Base-by-base conservation (phyloP, 768 basidiomycete species). In the Solioccasus polychromus region DNA sequence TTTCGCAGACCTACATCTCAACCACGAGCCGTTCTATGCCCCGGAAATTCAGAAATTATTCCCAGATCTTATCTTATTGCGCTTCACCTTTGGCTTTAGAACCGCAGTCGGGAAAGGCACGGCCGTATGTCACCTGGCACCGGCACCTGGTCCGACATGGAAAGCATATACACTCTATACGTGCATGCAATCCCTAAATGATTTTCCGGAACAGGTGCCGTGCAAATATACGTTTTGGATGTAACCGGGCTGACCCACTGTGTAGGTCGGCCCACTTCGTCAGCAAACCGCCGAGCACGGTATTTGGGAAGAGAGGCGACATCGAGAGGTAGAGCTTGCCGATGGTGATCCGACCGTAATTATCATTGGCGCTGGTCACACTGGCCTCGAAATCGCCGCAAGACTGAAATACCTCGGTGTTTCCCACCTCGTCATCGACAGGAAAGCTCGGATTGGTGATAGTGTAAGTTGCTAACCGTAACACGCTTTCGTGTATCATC, bases 351-450 rank as follows among this genome's bases (percentile, higher is more conserved):
- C 83, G 0, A 72, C 71, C 2, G 86, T 84, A 9, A 59, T 88
- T 23, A 68, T 87, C 19, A 66, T 85, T 17, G 82, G 83, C 10
- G 83, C 74, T 0, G 84, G 83, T 0, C 87, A 88, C 45, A 76
- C 74, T 50, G 88, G 86, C 2, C 64, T 92, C 23, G 77, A 74
- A 31, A 58, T 79, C 2, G 84, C 85, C 0, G 83, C 83, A 2
- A 71, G 83, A n/a, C 66, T 90, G 44, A 82, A 82, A 54, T 70
- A 69, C 32, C 66, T 87, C 20, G 79, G 75, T 17, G 63, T 89
- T 11, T 54, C 68, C 2, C 67, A 74, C 1, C 64, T 91, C 9
- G 61, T 83, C n/a, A 66, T 85, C 12, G 85, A 86, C 51, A 70
- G 68, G 54, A 74, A 78, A 43, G 42, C 65, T 14, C 66, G 74